Conservation (phyloP, 1,139 yeast genomes). For the Kurtzmaniella quercitrusa region DNA sequence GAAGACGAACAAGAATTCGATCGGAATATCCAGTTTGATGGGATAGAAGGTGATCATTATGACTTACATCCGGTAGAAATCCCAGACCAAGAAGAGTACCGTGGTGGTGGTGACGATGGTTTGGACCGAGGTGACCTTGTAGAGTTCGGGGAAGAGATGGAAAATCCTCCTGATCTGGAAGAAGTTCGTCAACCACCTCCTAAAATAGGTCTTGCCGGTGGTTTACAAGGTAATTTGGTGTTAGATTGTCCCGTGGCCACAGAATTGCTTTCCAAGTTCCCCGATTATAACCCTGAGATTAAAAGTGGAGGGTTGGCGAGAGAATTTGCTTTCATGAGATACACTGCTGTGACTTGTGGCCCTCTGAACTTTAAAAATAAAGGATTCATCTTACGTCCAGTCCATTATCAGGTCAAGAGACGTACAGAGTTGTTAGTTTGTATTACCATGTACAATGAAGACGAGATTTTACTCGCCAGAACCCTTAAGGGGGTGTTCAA, state of each 20-base stretch:
- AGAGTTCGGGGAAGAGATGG: constrained; percentile 30
- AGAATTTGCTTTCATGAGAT: constrained; percentile 48
- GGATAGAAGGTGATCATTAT: constrained; percentile 42
- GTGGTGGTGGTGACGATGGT: constrained; percentile 2
- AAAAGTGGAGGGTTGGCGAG: constrained; percentile 42
- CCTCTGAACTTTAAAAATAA: constrained; percentile 45
- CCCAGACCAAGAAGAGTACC: constrained; percentile 7
- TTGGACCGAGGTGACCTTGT: constrained; percentile 10
- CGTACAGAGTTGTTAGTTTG: constrained; percentile 46
- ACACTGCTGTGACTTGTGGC: constrained; percentile 49
- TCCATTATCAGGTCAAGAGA: constrained; percentile 43
- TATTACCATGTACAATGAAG: constrained; percentile 48
- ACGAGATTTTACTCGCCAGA: constrained; percentile 42
- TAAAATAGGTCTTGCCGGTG: constrained; percentile 35
- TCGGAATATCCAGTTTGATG: constrained; percentile 35
- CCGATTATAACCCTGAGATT: constrained; percentile 30
- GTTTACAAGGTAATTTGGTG: constrained; percentile 46
- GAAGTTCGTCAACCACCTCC: constrained; percentile 29
- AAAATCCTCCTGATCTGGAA: constrained; percentile 25
- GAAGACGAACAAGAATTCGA: constrained; percentile 42
- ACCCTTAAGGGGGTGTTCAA: constrained; percentile 47
- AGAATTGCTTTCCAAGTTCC: constrained; percentile 40
- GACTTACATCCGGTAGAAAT: constrained; percentile 35
- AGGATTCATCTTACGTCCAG: constrained; percentile 43
- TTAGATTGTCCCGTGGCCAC: constrained; percentile 50